Evolutionary conservation across 345 rosid genomes (phyloP).

Genomic region (Xanthoceras sorbifolium): DNA sequence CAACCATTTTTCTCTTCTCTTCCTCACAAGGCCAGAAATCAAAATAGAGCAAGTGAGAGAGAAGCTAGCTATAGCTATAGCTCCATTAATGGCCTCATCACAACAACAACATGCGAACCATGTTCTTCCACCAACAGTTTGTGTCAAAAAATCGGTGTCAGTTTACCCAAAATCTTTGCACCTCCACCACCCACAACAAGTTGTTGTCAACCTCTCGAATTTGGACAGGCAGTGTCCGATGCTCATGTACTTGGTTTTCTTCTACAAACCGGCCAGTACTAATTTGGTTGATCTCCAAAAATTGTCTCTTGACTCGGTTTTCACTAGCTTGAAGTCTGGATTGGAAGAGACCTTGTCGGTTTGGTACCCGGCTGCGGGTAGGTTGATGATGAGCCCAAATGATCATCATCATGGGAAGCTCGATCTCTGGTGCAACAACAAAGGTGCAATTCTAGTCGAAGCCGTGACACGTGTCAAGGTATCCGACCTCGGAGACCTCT

Average conservation of each 20-base stretch:
- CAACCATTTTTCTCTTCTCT: slow-evolving; percentile 5
- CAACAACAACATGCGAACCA: slow-evolving; percentile 4
- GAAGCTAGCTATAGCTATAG: neutral
- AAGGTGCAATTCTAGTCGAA: slow-evolving; percentile 53
- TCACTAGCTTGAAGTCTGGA: slow-evolving; percentile 48
- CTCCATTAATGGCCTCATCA: slow-evolving; percentile 29
- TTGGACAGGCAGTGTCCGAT: slow-evolving; percentile 72
- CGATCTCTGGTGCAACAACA: slow-evolving; percentile 56
- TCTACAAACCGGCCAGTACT: slow-evolving; percentile 48
- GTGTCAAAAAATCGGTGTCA: slow-evolving; percentile 26
- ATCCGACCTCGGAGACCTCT: slow-evolving; percentile 59
- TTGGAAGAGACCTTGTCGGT: slow-evolving; percentile 56
- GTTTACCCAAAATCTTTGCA: slow-evolving; percentile 34
- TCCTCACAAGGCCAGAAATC: slow-evolving; percentile 15
- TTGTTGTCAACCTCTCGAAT: slow-evolving; percentile 45
- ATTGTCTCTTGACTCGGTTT: slow-evolving; percentile 32
- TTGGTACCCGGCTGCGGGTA: slow-evolving; percentile 71
- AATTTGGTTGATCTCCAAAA: slow-evolving; percentile 17
- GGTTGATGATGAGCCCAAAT: slow-evolving; percentile 49
- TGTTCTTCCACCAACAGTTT: slow-evolving; percentile 20
- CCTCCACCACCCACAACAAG: slow-evolving; percentile 31
- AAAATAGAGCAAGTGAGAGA: slow-evolving; percentile 8
- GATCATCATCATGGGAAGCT: slow-evolving; percentile 39
- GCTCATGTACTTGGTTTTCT: slow-evolving; percentile 64
- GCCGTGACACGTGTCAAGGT: slow-evolving; percentile 45